Conservation (phyloP, 306 rosid species). For the Cucumis melo region DNA sequence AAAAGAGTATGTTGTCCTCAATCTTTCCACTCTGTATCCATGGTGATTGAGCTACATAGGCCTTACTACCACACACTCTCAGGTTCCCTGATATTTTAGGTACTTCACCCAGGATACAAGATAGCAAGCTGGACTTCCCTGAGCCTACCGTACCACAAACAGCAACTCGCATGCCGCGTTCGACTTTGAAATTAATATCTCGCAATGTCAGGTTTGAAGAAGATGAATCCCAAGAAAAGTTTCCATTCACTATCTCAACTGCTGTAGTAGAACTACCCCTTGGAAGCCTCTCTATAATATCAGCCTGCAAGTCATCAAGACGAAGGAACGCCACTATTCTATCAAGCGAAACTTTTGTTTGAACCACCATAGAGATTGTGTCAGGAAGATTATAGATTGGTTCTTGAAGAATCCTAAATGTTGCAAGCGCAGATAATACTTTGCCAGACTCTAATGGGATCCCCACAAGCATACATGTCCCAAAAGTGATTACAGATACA, state of each 20-base stretch:
- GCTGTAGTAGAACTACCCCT: constrained; percentile 44
- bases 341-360: constrained; percentile 72
- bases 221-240: constrained; percentile 70
- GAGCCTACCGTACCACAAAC: constrained; percentile 85
- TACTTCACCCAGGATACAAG: constrained; percentile 72
- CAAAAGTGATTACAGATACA: constrained; percentile 63
- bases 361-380: constrained; percentile 54
- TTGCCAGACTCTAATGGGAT: constrained; percentile 84
- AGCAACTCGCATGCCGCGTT: constrained; percentile 63
- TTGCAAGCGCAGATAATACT: constrained; percentile 80
- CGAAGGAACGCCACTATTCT: constrained; percentile 61
- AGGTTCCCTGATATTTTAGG: constrained; percentile 55
- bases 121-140: constrained; percentile 83
- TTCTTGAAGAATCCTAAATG: constrained; percentile 68
- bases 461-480: constrained; percentile 54
- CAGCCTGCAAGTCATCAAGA: constrained; percentile 49
- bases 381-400: constrained; percentile 60
- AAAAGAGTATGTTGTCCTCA: constrained; percentile 65
- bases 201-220: constrained; percentile 32
- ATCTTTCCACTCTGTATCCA: constrained; percentile 88
- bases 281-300: constrained; percentile 53
- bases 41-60: constrained; percentile 78
- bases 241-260: constrained; percentile 47
- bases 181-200: constrained; percentile 35
- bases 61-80: constrained; percentile 67